phyloP scores from a whole-genome alignment of 208 protist species.

The Wallacemonas sp. region DNA sequence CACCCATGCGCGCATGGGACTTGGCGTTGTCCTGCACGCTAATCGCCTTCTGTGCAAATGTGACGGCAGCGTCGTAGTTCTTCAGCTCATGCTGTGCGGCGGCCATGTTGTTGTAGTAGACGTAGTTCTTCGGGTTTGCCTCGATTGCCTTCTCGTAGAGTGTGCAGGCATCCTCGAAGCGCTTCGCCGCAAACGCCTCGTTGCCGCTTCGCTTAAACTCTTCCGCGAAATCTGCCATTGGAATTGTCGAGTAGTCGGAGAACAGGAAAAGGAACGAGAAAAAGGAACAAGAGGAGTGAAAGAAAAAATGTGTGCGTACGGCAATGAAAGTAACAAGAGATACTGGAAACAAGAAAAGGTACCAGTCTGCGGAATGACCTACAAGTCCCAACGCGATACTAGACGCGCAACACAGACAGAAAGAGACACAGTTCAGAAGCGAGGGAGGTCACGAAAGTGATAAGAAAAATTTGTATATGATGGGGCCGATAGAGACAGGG shows the following conservation, averaged over 20 bases:
- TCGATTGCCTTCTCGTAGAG: constrained; percentile 81
- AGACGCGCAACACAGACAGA: no score
- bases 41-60: constrained; percentile 60
- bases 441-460: no score
- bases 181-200: constrained; percentile 68
- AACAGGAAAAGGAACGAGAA: background rate
- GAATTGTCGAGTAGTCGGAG: background rate
- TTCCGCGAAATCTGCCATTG: constrained; percentile 28
- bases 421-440: no score
- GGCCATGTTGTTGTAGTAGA: constrained; percentile 90
- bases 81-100: constrained; percentile 74
- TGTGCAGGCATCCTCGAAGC: constrained; percentile 72
- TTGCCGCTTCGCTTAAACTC: constrained; percentile 83
- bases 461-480: no score
- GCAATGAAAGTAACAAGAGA: background rate
- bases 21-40: constrained; percentile 63
- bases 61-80: constrained; percentile 73
- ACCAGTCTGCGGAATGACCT: no score
- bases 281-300: background rate
- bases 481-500: no score
- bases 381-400: no score
- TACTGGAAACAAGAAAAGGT: constrained; percentile 10
- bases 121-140: constrained; percentile 66
- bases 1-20: constrained; percentile 58
- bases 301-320: background rate